A percentile compares a stretch with the other conserved stretches of the same genome.
These are phyloP conservation scores for Sclerotinia spermophila DNA, from an alignment of 2,329 filamentous ascomycete genomes.

Conservation along the genomic window DNA sequence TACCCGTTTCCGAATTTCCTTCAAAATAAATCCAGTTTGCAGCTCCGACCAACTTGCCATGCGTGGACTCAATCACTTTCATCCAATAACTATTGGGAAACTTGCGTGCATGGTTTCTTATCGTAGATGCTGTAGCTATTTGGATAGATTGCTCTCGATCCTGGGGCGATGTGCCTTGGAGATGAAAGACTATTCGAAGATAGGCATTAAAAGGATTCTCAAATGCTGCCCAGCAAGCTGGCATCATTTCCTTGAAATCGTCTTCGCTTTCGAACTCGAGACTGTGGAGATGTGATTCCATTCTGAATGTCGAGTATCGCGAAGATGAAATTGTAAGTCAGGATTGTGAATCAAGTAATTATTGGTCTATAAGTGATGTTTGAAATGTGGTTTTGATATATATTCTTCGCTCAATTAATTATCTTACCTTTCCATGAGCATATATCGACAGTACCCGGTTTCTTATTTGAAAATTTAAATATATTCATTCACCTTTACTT, in stretches of 20 bases:
- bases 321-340: not conserved
- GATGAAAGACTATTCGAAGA: not conserved
- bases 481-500: not conserved
- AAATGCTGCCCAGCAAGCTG: not conserved
- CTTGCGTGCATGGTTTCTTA: not conserved
- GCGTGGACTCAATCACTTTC: not conserved
- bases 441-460: not conserved
- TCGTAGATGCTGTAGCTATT: not conserved
- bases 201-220: not conserved
- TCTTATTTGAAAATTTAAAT: not conserved
- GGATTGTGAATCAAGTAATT: not conserved
- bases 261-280: not conserved
- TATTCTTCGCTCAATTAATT: not conserved
- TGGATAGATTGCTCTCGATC: not conserved
- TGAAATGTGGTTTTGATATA: not conserved
- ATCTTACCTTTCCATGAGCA: too few relatives aligned
- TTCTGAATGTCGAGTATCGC: not conserved
- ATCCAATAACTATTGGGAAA: constrained; percentile 9
- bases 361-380: not conserved
- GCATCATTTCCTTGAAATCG: not conserved
- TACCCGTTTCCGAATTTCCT: not conserved
- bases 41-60: not conserved
- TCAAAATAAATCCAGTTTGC: not conserved
- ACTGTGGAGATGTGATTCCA: not conserved
- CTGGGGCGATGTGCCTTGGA: not conserved